Conservation (phyloP, 805 yeast genomes). For the Saccharomycopsis sp. region DNA sequence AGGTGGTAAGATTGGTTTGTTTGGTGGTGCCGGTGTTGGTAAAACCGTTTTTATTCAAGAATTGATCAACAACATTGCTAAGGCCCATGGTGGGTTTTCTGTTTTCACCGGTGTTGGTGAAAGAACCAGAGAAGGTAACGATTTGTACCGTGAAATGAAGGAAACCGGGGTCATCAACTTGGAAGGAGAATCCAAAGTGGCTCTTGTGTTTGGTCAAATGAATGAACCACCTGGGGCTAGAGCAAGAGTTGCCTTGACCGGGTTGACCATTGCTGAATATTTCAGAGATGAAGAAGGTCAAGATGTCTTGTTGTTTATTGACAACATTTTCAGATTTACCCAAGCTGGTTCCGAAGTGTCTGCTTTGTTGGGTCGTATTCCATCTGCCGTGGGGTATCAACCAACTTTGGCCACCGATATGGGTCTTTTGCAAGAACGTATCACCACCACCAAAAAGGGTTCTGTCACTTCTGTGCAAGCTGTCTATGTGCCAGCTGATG, state of each 20-base stretch:
- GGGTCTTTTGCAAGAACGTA: conserved; percentile 99
- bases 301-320: conserved; percentile 98
- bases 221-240: conserved; percentile 99
- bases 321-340: conserved; percentile 99
- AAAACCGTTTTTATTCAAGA: conserved; percentile 99
- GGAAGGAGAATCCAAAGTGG: conserved; percentile 99
- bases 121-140: conserved; percentile 99
- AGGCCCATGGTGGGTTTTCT: conserved; percentile 66
- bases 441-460: conserved; percentile 99
- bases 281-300: conserved; percentile 99
- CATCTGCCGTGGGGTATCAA: conserved; percentile 99
- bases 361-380: conserved; percentile 99
- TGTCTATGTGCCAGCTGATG: conserved; percentile 99
- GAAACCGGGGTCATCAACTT: conserved; percentile 99
- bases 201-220: conserved; percentile 99
- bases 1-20: conserved; percentile 99
- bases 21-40: conserved; percentile 99
- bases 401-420: conserved; percentile 99
- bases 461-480: conserved; percentile 99
- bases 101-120: conserved; percentile 85
- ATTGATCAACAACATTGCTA: conserved; percentile 98
- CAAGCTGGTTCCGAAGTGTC: conserved; percentile 99
- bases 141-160: conserved; percentile 99
- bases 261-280: conserved; percentile 49
- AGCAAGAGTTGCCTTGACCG: conserved; percentile 25